Base-by-base conservation (phyloP, 352 stramenopile species). In the Phytophthora tentaculata region DNA sequence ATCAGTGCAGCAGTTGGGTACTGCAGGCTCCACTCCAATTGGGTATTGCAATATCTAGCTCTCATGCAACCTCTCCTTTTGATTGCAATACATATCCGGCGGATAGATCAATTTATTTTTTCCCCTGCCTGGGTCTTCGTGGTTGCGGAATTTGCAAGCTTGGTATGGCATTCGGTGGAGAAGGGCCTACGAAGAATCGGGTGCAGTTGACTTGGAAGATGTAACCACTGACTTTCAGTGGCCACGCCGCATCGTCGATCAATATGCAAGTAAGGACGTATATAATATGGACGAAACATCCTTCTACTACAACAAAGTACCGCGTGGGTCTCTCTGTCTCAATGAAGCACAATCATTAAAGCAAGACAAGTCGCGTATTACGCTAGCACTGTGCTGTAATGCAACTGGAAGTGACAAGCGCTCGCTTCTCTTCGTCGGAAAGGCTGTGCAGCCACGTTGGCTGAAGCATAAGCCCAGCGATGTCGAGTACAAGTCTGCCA, bases 251-350 rank as follows among this genome's bases (percentile, higher is more conserved):
- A 5, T 59, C 1, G 23, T 59, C 7, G 28, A 7, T 49, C 19
- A 26, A 16, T 53, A 61, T n/a, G 17, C 54, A 7, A 22, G n/a
- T 24, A 44, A 28, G 23, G 41, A 54, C 43, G 55, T 62, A 0
- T 62, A 54, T 35, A 54, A 62, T 13, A 53, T 62, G 55, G 41
- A 54, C 41, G 43, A 44, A 17, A 62, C 55, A 2, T 17, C 17
- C 7, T 32, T 61, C 19, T 53, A 51, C 24, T 61, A 52, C 41
- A 61, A 51, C 17, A 61, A 37, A 12, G 54, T 53, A 3, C 54
- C 54, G 0, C 13, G 54, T 6, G 54, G 41, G 3, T 61, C 54
- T 8, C 39, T 61, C 1, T 52, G 41, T 17, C 1, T 52, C 16
- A 16, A 52, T 19, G 16, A 52, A 19, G 54, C 54, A 8, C 52